Conservation (phyloP, 306 rosid genomes). For the Vigna hirtella region DNA sequence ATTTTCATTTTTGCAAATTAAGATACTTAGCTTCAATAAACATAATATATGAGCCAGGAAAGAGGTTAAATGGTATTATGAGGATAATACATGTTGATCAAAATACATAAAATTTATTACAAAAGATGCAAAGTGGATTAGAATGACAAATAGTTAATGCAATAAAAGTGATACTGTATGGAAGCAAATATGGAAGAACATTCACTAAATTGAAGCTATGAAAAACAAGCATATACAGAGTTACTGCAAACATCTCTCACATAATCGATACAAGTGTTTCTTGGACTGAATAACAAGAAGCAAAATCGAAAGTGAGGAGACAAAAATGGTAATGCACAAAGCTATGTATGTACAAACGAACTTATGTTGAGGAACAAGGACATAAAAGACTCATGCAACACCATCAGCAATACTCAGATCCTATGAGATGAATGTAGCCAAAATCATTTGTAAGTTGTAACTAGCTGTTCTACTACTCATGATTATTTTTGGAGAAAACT, state of each 20-base stretch:
- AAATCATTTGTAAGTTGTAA: conserved; percentile 42
- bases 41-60: neutral
- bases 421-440: conserved; percentile 42
- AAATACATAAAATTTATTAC: neutral
- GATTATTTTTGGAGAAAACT: conserved; percentile 31
- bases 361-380: conserved; percentile 47
- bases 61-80: neutral
- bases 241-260: conserved; percentile 40
- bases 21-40: neutral
- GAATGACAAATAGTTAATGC: neutral
- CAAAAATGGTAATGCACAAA: conserved; percentile 38
- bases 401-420: conserved; percentile 3
- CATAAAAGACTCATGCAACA: conserved; percentile 22
- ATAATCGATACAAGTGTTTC: conserved; percentile 39
- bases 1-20: neutral
- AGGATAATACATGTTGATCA: too few species aligned
- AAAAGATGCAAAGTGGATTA: neutral
- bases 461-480: conserved; percentile 33
- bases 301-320: conserved; percentile 27
- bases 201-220: neutral
- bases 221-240: conserved; percentile 36
- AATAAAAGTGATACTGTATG: neutral
- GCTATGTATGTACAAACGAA: conserved; percentile 49
- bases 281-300: conserved; percentile 35
- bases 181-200: neutral